These are phyloP conservation scores for Pseudonitzschia pungens DNA, from an alignment of 108 stramenopile genomes.

Conservation along the genomic window DNA sequence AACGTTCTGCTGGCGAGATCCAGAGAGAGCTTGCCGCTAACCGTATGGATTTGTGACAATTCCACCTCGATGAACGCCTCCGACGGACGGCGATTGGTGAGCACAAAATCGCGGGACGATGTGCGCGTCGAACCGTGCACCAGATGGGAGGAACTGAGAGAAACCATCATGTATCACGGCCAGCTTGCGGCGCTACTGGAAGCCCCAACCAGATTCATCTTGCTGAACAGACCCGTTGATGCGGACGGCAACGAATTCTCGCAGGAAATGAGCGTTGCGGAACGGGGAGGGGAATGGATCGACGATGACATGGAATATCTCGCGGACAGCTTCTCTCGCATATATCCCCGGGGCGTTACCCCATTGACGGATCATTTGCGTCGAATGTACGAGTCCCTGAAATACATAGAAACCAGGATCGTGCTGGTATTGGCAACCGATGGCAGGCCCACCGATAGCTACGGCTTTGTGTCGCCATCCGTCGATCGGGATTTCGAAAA, in stretches of 20 bases:
- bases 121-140: slow-evolving; percentile 39
- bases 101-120: slow-evolving; percentile 22
- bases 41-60: slow-evolving; percentile 64
- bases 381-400: slow-evolving; percentile 40
- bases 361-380: slow-evolving; percentile 59
- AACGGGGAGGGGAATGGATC: slow-evolving; percentile 35
- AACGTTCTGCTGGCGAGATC: slow-evolving; percentile 25
- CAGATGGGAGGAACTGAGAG: slow-evolving; percentile 75
- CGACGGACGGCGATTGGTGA: slow-evolving; percentile 54
- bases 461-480: slow-evolving; percentile 36
- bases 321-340: slow-evolving; percentile 27
- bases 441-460: slow-evolving; percentile 69
- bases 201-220: slow-evolving; percentile 63
- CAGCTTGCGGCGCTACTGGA: slow-evolving; percentile 56
- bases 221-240: slow-evolving; percentile 42
- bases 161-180: slow-evolving; percentile 65
- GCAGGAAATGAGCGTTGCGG: slow-evolving; percentile 54
- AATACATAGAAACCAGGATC: slow-evolving; percentile 51
- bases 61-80: slow-evolving; percentile 61
- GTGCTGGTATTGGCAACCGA: slow-evolving; percentile 80
- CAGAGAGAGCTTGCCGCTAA: slow-evolving; percentile 21
- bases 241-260: slow-evolving; percentile 36
- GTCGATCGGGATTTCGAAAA: slow-evolving; percentile 38
- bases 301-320: slow-evolving; percentile 40
- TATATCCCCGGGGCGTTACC: slow-evolving; percentile 57